Conservation (phyloP, 495 filamentous ascomycete genomes). For the Penicilliopsis zonata region DNA sequence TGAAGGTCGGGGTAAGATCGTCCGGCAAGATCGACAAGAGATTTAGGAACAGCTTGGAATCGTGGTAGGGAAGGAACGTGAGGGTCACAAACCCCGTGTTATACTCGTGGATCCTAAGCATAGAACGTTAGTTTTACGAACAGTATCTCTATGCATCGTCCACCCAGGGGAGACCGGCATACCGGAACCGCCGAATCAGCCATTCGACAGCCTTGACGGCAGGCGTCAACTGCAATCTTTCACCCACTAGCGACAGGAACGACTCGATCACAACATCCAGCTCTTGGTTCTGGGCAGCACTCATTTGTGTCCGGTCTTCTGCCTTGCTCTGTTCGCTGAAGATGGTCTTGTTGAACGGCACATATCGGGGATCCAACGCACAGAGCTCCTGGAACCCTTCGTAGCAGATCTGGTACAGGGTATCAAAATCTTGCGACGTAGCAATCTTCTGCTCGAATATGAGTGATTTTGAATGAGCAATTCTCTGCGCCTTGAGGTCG, state of each 20-base stretch:
- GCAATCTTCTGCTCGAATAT: conserved; percentile 79
- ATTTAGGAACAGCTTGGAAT: conserved; percentile 64
- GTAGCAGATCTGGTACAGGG: conserved; percentile 70
- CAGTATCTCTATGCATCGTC: background rate
- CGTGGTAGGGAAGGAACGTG: conserved; percentile 87
- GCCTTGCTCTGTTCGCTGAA: conserved; percentile 88
- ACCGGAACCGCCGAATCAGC: conserved; percentile 87
- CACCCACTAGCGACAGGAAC: conserved; percentile 68
- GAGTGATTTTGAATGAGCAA: conserved; percentile 79
- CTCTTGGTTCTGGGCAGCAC: conserved; percentile 61
- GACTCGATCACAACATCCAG: conserved; percentile 65
- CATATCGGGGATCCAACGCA: conserved; percentile 64
- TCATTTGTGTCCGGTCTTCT: conserved; percentile 79
- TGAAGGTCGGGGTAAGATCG: conserved; percentile 59
- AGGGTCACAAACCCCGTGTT: conserved; percentile 71
- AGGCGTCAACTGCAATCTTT: conserved; percentile 68
- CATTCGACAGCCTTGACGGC: conserved; percentile 88
- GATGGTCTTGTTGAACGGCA: conserved; percentile 52
- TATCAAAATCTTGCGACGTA: conserved; percentile 75
- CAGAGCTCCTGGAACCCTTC: conserved; percentile 90
- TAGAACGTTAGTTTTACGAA: conserved; percentile 16
- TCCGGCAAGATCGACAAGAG: conserved; percentile 72
- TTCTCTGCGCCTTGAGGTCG: conserved; percentile 80
- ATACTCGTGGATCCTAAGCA: conserved; percentile 71
- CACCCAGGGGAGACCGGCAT: conserved; percentile 10